Base-by-base conservation (phyloP, 352 stramenopile species). In the Pythium periplocum region DNA sequence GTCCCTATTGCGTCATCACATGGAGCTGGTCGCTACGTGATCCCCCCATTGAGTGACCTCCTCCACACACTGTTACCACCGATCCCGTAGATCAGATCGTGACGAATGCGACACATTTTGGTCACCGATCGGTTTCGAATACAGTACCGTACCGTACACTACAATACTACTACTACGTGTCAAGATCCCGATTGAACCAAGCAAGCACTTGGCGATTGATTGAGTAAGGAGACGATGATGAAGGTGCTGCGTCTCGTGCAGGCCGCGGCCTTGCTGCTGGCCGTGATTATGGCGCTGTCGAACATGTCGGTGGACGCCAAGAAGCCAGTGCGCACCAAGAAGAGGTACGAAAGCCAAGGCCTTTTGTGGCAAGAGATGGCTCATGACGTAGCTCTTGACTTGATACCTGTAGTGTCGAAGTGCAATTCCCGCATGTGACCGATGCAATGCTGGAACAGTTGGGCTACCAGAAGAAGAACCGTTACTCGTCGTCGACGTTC, bases 401-500 rank as follows among this genome's bases (percentile, higher is more conserved):
- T 26, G 17, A 26, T 26, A 26, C 17, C 32, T 53, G 8, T 50
- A 83, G 72, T 64, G 78, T 89, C 33, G 74, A 87, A 43, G 78
- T 89, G 59, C 78, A 89, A 59, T 87, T 89, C 68, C 76, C 78
- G 30, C 74, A 87, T 45, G 76, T 90, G 42, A 79, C 78, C n/a
- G 80, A 90, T 9, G 75, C 75, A 43, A 61, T 88, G 44, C 70
- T 90, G 41, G 74, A 87, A 55, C 78, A 88, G 49, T 66, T 90
- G 33, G 80, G 80, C 33, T 90, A 88, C 56, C 54, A 88, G 66
- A 90, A 87, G 72, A 89, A 87, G 68, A 89, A 87, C 59, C 70
- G 74, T 43, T 86, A 86, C 66, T 90, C 80, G 31, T 51, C 77
- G 30, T 89, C 73, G 12, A 40, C 64, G n/a, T 87, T 89, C 63